These are phyloP conservation scores for Russula vinacea DNA, from an alignment of 768 basidiomycete species.

Conservation along the genomic window DNA sequence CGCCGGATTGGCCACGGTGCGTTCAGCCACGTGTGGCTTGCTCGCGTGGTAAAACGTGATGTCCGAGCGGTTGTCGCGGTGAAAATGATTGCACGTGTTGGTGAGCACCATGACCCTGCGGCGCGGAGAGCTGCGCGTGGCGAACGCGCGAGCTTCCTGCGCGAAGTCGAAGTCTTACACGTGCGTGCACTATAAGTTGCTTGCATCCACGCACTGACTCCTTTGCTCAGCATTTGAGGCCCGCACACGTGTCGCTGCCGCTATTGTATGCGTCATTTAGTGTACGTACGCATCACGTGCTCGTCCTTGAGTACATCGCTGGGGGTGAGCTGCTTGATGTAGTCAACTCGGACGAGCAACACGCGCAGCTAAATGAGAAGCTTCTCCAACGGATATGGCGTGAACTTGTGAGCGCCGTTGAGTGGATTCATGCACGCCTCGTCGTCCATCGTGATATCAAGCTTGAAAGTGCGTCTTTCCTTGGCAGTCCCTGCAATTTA, in stretches of 20 bases:
- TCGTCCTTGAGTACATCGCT: constrained; percentile 70
- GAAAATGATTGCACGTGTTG: constrained; percentile 31
- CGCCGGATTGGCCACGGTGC: constrained; percentile 64
- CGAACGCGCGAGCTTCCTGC: constrained; percentile 27
- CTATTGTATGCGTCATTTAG: constrained; percentile 63
- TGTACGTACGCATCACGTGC: constrained; percentile 67
- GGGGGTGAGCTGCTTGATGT: constrained; percentile 83
- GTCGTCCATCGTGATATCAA: constrained; percentile 92
- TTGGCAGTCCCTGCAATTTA: not conserved
- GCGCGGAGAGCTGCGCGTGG: constrained; percentile 16
- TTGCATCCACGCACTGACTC: not conserved
- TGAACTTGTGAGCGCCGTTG: constrained; percentile 74
- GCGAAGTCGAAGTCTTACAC: constrained; percentile 28
- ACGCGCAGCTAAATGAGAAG: constrained; percentile 40
- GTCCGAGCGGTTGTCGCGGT: constrained; percentile 31
- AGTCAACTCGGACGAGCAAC: constrained; percentile 52
- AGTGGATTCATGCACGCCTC: constrained; percentile 83
- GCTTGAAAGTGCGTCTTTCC: constrained; percentile 56
- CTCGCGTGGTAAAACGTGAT: constrained; percentile 41
- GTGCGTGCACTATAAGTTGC: constrained; percentile 4
- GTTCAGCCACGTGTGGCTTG: constrained; percentile 76
- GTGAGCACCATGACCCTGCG: not conserved
- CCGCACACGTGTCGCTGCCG: constrained; percentile 68
- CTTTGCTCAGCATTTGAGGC: constrained; percentile 63
- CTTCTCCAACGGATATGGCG: constrained; percentile 67